Evolutionary conservation across 2,329 filamentous ascomycete species (phyloP), one percentile per base, ranked within the genome.

Genomic region (Trichophyton equinum): DNA sequence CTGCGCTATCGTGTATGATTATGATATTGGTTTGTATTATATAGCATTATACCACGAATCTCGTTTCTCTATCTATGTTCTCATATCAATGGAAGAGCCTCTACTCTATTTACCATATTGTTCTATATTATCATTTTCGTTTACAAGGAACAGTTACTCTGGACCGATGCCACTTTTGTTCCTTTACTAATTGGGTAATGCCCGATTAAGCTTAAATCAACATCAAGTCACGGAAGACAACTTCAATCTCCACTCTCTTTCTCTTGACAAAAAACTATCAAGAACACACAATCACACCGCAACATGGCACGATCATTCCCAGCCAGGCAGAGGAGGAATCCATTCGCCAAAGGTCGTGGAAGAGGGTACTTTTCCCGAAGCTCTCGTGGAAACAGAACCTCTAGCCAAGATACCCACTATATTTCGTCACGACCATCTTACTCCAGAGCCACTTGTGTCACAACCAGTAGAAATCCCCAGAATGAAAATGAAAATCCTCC

Each of bases 11-110:
- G 36, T 33, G 33, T 57, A 40, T 57, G 55, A 40, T 57, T 42
- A 40, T 13, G 38, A 30, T 27, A 15, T 53, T 30, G 36, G 38
- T 57, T 42, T 57, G 55, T 57, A 57, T 57, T 57, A 40, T 59
- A 49, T 36, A 49, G 25, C 42, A 59, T 49, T 30, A 36, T 42
- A 47, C 27, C 53, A 30, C 22, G 13, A 30, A 42, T 60, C 30
- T 55, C 25, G 55, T 8, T 46, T 42, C 57, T 33, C 57, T 56
- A 42, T 53, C 57, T 56, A 42, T 53, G 15, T 51, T 36, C 25
- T 30, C 30, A 18, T 59, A 47, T 59, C 11, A 40, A 59, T n/a
- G 38, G 13, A 59, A 15, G 22, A 47, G n/a, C 25, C 57, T n/a
- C 42, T 20, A 22, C 57, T 59, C 57, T 59, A 38, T 46, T 44